Base-by-base conservation (phyloP, 352 stramenopile species). In the Globisporangium ultimum region DNA sequence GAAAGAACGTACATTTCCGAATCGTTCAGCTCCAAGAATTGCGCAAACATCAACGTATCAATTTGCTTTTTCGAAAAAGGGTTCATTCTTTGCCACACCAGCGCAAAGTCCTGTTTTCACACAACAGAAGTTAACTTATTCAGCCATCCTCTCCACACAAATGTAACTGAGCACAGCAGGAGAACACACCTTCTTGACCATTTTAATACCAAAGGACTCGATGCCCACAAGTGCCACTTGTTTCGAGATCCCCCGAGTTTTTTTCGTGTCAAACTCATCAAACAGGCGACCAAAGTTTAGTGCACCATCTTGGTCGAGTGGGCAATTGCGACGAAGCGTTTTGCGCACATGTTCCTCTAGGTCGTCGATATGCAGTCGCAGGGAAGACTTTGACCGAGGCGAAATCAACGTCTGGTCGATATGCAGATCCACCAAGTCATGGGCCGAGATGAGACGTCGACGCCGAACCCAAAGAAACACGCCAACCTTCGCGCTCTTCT, bases 211-310 rank as follows among this genome's bases (percentile, higher is more conserved):
- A 60, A 89, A 88, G 13, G 69, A 72, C 51, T 89, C 76, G 45
- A 90, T 76, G 0, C 82, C 82, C 45, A 60, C 57, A 10, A 78
- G 62, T 9, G 75, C 63, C 6, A 68, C 71, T 56, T 88, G 78
- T 40, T 74, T 81, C 10, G 66, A 64, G 41, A 91, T 70, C 0
- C 63, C 48, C 34, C 78, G 68, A 14, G 64, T 60, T 47, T 91
- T 91, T 61, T 91, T 93, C 28, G 62, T 56, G 53, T 91, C 84
- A 52, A 93, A 89, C 40, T 85, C 79, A 21, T 93, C 78, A 55
- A 91, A 93, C 2, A 93, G 60, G 9, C 79, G 72, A 42, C 61
- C 67, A 38, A 93, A 89, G 45, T 91, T 93, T 12, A 93, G 63
- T 1, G 81, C 73, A 28, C 80, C 82, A 46, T 91, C 84, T 63